Evolutionary conservation across 2,329 filamentous ascomycete genomes (phyloP), one percentile per base, ranked within the genome.

Genomic region (Colletotrichum simmondsii): DNA sequence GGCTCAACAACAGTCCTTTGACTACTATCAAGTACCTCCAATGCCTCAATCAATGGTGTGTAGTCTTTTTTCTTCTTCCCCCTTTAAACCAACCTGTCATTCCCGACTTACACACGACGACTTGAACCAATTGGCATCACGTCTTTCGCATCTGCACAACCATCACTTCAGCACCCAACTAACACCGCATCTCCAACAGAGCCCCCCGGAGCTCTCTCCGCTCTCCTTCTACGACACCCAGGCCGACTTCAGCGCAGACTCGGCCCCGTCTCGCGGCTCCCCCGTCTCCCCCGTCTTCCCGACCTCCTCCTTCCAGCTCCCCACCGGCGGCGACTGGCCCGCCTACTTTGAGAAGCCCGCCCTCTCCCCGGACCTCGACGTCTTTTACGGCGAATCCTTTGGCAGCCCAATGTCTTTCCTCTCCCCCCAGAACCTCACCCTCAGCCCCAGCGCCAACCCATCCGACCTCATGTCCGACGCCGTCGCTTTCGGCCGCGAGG

Each of bases 401-500:
- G 80, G 78, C 75, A 79, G 76, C 66, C 76, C 78, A 10, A 63
- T 80, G 28, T 74, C 74, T 32, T 74, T 75, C 67, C 75, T 82
- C 30, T 67, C 76, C 11, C 72, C 78, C 16, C 76, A 79, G 61
- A 75, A 77, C 67, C 37, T 75, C 24, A 68, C 77, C 49, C 61
- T 79, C 67, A 83, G 80, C 78, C 80, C 82, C 5, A 79, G 78
- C 37, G 78, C 83, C 68, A 79, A 83, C 75, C 82, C 81, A 28
- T 75, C 80, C 75, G 79, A 81, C 32, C 79, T 83, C 56, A 62
- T 74, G 63, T 65, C 74, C 42, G 75, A 76, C 28, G 60, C 58
- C 57, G 75, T 78, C 11, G 68, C 74, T 26, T 79, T 80, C 26
- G 75, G 75, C 53, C 71, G 73, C 26, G 77, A 76, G 46, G 75